Evolutionary conservation across 2,329 filamentous ascomycete genomes (phyloP), one percentile per base, ranked within the genome.

Genomic region (Aureobasidium zeae): DNA sequence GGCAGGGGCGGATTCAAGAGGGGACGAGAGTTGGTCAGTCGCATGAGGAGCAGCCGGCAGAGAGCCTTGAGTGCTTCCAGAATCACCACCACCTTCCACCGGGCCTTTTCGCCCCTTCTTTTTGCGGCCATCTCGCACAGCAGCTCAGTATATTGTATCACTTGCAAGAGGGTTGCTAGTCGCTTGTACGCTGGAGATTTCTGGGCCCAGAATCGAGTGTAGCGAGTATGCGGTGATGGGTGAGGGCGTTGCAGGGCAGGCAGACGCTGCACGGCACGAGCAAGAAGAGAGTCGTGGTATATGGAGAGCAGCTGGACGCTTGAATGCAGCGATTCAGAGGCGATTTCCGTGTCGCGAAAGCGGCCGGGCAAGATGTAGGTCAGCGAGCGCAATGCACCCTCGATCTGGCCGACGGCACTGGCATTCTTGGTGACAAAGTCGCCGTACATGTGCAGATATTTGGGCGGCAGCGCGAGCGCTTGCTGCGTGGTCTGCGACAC

Each of bases 71-170:
- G 69, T 1, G 77, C 73, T 65, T 98, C 91, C 16, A 98, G 70
- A 3, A 93, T 59, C 9, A 96, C 79, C 5, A 96, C 78, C 0
- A 93, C 78, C 39, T 85, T 79, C 91, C 91, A 98, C 21, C 87
- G 77, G 19, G 81, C 66, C 56, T 76, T 79, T 62, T 93, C 87
- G 13, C 86, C 84, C 49, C 80, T 80, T 36, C 89, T 76, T 64
- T 94, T 93, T 20, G 88, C 88, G 20, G 83, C 77, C 91, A 98
- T 98, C 62, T 98, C 91, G 75, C 89, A 91, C n/a, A 98, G 68
- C 21, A 98, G 70, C 65, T 98, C 86, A 0, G 88, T 94, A 59
- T 96, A 96, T 53, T 91, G 84, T 19, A 95, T 83, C 66, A 94
- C 83, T 60, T 94, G 86, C 36, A 98, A 69, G 4, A 87, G 69